A percentile compares a stretch with the other conserved stretches of the same genome.
phyloP scores from a whole-genome alignment of 2,329 filamentous ascomycete species.

The Botrytis elliptica region DNA sequence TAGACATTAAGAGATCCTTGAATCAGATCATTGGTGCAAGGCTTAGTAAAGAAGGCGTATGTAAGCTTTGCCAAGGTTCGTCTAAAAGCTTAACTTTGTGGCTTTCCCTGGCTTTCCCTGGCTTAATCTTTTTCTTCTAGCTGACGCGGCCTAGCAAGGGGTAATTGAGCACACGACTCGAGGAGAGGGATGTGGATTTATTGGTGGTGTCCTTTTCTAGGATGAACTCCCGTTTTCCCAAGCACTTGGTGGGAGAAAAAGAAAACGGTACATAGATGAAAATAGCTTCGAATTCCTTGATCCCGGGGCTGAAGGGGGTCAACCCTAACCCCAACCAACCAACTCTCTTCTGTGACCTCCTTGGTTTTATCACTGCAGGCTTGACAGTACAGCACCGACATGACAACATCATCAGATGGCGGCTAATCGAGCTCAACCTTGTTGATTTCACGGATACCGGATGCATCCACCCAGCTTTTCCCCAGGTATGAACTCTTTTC shows the following conservation, averaged over 20 bases:
- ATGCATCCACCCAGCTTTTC: neutral
- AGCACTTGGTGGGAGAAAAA: neutral
- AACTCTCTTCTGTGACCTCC: no score
- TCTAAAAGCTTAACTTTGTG: conserved; percentile 4
- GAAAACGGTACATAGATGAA: neutral
- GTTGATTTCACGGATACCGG: neutral
- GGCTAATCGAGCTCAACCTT: conserved; percentile 3
- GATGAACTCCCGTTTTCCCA: neutral
- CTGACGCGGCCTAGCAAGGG: conserved; percentile 16
- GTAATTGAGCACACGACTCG: neutral
- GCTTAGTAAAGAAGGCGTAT: neutral
- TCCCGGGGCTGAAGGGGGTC: neutral
- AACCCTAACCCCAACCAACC: neutral
- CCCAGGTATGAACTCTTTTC: neutral
- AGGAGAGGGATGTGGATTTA: neutral
- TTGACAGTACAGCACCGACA: neutral
- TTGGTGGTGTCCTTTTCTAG: neutral
- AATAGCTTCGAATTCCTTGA: neutral
- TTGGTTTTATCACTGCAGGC: neutral
- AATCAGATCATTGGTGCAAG: neutral
- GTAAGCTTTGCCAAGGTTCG: conserved; percentile 11
- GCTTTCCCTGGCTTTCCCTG: neutral
- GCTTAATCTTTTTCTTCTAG: neutral
- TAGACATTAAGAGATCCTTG: neutral
- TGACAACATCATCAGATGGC: conserved; percentile 1